Evolutionary conservation across 345 rosid genomes (phyloP), one percentile per base, ranked within the genome.

Genomic region (Physaria fendleri): DNA sequence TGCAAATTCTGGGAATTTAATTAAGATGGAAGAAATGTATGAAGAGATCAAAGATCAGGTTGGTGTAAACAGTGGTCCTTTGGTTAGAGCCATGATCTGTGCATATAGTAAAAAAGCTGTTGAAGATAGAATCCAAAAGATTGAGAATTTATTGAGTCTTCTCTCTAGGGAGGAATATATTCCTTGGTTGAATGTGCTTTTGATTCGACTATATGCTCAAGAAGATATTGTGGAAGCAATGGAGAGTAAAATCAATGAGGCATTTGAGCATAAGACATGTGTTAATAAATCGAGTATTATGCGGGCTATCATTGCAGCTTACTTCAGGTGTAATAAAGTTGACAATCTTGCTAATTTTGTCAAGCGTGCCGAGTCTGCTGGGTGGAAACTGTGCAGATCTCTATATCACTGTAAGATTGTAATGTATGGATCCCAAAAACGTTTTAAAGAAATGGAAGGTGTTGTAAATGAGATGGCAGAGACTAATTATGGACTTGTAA

Each of bases 171-270:
- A 74, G 39, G 75, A 79, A 14, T 88, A 84, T 62, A 63, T 71
- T 44, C 82, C 93, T 64, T 92, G 98, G 98, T 73, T 92, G 80
- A 81, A 84, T 80, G 85, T 81, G 30, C 49, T 82, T 72, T 75
- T 88, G 85, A 86, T 92, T 46, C 78, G 51, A 55, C 64, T 84
- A 13, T 82, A 86, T 71, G 98, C 97, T 11, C 74, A 81, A 71
- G 93, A 86, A 61, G 66, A 75, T 65, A 17, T 53, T 67, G 62
- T 92, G 32, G 95, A 70, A 66, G 67, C 49, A 16, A 92, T 92
- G 98, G 95, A 88, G 77, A 74, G 66, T 41, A 72, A 62, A 33
- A 86, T 92, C 28, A 27, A 76, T 25, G 81, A 81, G 68, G 98
- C 98, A 29, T 82, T 92, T 77, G 81, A 81, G 72, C 84, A 13